Evolutionary conservation across 345 rosid genomes (phyloP).

Genomic region (Populus davidiana): DNA sequence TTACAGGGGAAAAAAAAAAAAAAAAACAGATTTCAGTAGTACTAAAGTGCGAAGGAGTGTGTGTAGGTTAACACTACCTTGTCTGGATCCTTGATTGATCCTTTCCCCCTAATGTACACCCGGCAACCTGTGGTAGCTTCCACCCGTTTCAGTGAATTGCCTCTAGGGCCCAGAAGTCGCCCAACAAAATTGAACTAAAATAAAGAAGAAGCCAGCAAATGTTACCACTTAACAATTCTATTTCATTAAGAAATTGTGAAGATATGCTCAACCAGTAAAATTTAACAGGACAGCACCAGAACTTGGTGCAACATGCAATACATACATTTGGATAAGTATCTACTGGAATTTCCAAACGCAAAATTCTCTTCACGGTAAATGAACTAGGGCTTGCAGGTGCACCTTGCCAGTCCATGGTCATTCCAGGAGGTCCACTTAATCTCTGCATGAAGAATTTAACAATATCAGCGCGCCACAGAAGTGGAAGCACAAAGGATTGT

Average conservation of each 20-base stretch:
- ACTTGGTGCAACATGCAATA: background rate
- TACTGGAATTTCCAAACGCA: slow-evolving; percentile 98
- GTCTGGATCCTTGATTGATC: slow-evolving; percentile 97
- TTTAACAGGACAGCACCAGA: background rate
- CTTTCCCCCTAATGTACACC: slow-evolving; percentile 94
- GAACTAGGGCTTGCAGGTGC: slow-evolving; percentile 95
- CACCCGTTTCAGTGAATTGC: slow-evolving; percentile 95
- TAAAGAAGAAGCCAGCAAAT: slow-evolving; percentile 7
- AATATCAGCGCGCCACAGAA: slow-evolving; percentile 11
- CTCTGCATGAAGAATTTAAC: slow-evolving; percentile 47
- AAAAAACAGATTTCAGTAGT: background rate
- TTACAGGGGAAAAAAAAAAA: background rate
- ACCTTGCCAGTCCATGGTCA: slow-evolving; percentile 99
- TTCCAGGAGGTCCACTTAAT: slow-evolving; percentile 79
- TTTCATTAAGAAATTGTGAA: background rate
- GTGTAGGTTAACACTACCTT: slow-evolving; percentile 46
- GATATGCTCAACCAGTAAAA: background rate
- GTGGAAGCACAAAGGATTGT: background rate
- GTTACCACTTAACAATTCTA: background rate
- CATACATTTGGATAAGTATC: slow-evolving; percentile 79
- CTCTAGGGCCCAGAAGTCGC: slow-evolving; percentile 95
- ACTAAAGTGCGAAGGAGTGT: background rate
- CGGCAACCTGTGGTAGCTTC: slow-evolving; percentile 99
- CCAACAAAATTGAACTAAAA: slow-evolving; percentile 96
- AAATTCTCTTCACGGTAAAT: slow-evolving; percentile 83